A percentile compares a stretch with the other conserved stretches of the same genome.
Evolutionary conservation across 2,329 filamentous ascomycete species (phyloP).

Genomic region (Phialophora tarda): DNA sequence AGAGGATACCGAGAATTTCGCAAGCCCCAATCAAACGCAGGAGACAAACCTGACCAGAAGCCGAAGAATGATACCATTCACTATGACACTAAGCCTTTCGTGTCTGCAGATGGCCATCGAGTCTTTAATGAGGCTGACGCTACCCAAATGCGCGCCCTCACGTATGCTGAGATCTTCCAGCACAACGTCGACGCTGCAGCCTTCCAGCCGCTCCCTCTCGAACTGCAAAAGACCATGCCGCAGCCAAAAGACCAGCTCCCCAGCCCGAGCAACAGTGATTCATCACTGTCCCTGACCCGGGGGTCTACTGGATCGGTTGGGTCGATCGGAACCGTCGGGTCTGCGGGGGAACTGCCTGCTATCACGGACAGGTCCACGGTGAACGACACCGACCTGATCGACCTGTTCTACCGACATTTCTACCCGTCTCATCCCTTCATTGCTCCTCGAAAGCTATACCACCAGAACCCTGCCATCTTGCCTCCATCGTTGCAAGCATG

Average conservation of each 20-base stretch:
- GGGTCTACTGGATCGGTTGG: not conserved
- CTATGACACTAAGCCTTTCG: conserved; percentile 20
- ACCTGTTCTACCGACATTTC: conserved; percentile 63
- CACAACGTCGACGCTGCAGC: conserved; percentile 35
- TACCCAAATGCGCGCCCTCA: conserved; percentile 31
- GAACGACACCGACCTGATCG: conserved; percentile 49
- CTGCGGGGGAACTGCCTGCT: conserved; percentile 1
- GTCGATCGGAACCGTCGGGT: not conserved
- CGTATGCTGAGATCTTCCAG: conserved; percentile 36
- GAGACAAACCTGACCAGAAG: conserved; percentile 19
- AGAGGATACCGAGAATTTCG: conserved; percentile 39
- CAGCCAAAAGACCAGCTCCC: conserved; percentile 3
- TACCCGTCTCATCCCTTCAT: conserved; percentile 63
- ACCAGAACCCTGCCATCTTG: conserved; percentile 46
- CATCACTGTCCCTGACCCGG: conserved; percentile 30
- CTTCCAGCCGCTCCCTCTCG: conserved; percentile 36
- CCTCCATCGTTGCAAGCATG: conserved; percentile 58
- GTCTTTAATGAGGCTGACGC: conserved; percentile 31
- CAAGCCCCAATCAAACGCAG: conserved; percentile 26
- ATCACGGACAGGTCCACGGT: conserved; percentile 13
- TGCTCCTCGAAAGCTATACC: conserved; percentile 53
- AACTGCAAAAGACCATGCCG: conserved; percentile 26
- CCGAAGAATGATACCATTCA: conserved; percentile 24
- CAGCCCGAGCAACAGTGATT: conserved; percentile 33
- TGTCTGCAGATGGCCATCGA: conserved; percentile 20